phyloP scores from a whole-genome alignment of 176 grass and related monocot genomes.

The Alopecurus myosuroides region DNA sequence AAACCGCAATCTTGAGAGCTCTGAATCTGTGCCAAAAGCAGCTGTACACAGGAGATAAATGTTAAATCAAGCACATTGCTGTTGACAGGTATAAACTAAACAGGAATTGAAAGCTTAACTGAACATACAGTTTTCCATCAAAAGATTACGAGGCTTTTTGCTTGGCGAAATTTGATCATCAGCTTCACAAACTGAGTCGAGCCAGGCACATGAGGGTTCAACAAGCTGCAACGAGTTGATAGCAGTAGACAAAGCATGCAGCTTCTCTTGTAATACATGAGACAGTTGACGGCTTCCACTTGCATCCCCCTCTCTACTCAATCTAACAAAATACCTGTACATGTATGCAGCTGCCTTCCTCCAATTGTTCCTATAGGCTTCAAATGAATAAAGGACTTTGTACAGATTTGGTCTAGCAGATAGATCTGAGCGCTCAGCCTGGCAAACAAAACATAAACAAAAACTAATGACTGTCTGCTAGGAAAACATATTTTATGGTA shows the following conservation, averaged over 20 bases:
- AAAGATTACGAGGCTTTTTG: conserved; percentile 72
- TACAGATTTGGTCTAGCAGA: conserved; percentile 79
- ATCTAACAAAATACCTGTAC: conserved; percentile 83
- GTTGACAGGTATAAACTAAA: conserved; percentile 11
- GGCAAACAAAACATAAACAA: background rate
- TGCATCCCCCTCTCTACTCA: conserved; percentile 72
- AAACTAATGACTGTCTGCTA: background rate
- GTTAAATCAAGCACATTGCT: conserved; percentile 12
- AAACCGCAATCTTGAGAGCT: conserved; percentile 50
- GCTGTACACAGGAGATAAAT: conserved; percentile 38
- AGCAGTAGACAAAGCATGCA: conserved; percentile 78
- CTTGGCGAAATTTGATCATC: conserved; percentile 56
- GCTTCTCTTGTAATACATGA: conserved; percentile 65
- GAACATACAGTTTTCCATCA: conserved; percentile 67
- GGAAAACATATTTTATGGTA: background rate
- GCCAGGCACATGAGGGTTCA: conserved; percentile 83
- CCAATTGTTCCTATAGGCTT: conserved; percentile 85
- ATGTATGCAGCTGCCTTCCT: conserved; percentile 92
- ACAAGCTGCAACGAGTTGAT: conserved; percentile 95
- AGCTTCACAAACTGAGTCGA: conserved; percentile 54
- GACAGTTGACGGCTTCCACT: conserved; percentile 41
- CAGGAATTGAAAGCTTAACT: conserved; percentile 14
- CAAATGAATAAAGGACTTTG: conserved; percentile 96
- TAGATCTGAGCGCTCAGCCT: conserved; percentile 94
- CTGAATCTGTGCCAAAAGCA: conserved; percentile 41